Evolutionary conservation across 495 filamentous ascomycete genomes (phyloP).

Genomic region (Entonaema liquescens): DNA sequence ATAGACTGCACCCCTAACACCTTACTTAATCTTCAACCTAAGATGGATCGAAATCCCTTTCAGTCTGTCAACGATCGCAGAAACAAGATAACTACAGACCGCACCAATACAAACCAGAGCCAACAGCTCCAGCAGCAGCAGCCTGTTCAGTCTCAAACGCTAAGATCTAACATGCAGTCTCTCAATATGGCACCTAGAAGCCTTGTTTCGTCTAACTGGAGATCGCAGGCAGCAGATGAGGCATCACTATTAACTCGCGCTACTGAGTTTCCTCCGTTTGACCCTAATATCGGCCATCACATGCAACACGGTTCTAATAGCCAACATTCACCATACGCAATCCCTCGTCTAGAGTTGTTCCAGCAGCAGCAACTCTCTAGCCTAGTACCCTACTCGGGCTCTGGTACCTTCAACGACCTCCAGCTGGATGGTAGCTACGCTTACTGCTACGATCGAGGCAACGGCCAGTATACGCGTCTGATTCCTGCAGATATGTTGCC

Average conservation of each 20-base stretch:
- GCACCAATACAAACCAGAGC: conserved; percentile 4
- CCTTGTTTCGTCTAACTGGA: conserved; percentile 44
- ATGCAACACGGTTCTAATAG: conserved; percentile 2
- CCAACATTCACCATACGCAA: conserved; percentile 7
- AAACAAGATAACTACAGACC: conserved; percentile 37
- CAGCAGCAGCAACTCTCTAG: conserved; percentile 17
- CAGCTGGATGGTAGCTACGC: conserved; percentile 40
- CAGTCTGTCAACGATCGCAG: conserved; percentile 43
- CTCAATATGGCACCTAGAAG: conserved; percentile 17
- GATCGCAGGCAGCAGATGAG: conserved; percentile 27
- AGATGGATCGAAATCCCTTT: conserved; percentile 43
- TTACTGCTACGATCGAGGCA: conserved; percentile 66
- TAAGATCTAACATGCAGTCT: conserved; percentile 22
- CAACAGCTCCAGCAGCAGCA: conserved; percentile 16
- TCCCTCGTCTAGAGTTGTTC: conserved; percentile 27
- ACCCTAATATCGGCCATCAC: conserved; percentile 8
- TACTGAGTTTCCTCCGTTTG: conserved; percentile 22
- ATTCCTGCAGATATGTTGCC: conserved; percentile 73
- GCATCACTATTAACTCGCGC: conserved; percentile 8
- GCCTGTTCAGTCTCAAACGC: conserved; percentile 12
- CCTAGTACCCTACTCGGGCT: conserved; percentile 10
- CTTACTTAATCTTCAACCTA: conserved; percentile 13
- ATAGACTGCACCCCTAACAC: conserved; percentile 26
- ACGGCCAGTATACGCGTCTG: conserved; percentile 68
- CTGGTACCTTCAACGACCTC: conserved; percentile 13